Base-by-base conservation (phyloP, 2,329 filamentous ascomycete species). In the Orbilia quercus region DNA sequence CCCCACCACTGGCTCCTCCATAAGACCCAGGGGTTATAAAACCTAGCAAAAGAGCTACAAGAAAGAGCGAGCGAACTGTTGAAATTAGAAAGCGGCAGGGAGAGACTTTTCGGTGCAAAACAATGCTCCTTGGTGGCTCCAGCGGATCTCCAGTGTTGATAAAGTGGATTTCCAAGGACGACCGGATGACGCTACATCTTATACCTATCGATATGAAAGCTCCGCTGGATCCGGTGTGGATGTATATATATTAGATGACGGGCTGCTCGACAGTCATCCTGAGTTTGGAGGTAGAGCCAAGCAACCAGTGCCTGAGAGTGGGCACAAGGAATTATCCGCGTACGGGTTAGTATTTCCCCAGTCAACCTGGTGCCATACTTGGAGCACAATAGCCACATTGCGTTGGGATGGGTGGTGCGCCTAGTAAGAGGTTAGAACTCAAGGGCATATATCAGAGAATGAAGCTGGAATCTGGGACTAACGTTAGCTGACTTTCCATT, bases 241-340 rank as follows among this genome's bases (percentile, higher is more conserved):
- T 18, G 53, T 54, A 22, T 66, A 66, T 23, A n/a, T 66, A 20
- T 5, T 66, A 3, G 62, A 66, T 7, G 22, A 6, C 22, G 62
- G 62, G 3, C 2, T 66, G 1, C 20, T 31, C 5, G 31, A 12
- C 6, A 44, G 31, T 4, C 38, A 50, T 20, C 34, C 62, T 7
- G 53, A 58, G 6, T 50, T 66, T 25, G 53, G 22, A 6, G 53
- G 53, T n/a, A 53, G 62, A 36, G 53, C 62, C 2, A 51, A 58
- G 14, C 34, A 28, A 14, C 4, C 58, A 14, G 36, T 44, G 4
- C 38, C 55, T 28, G 31, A 71, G 58, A 63, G 79, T 85, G 75
- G 82, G 55, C 18, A 23, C 40, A 42, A n/a, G 12, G 66, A 64
- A 22, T 31, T 58, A 18, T 22, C 36, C 12, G 59, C 51, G 44